Evolutionary conservation across 73 alveolate genomes (phyloP).

Genomic region (Urostyla sp.): DNA sequence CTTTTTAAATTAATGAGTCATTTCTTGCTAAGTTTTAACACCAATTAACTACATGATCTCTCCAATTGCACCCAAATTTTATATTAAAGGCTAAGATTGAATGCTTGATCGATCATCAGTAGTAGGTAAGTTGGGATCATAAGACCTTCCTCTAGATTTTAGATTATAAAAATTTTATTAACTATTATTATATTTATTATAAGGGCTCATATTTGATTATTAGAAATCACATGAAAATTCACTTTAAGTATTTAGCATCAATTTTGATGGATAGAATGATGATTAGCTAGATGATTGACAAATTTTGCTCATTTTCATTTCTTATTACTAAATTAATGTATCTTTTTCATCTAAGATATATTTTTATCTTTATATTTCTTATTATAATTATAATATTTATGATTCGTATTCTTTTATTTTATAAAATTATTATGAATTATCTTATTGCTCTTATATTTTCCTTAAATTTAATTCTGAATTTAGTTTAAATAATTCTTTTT

Average conservation of each 20-base stretch:
- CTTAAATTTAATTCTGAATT: not conserved
- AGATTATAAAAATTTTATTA: too few species aligned
- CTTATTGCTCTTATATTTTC: not conserved
- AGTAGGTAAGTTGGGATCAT: too few species aligned
- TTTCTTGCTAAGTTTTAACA: not conserved
- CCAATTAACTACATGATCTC: conserved; percentile 4
- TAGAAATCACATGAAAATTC: too few species aligned
- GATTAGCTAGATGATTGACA: too few species aligned
- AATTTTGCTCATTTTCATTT: not conserved
- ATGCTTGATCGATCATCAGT: too few species aligned
- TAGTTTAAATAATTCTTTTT: not conserved
- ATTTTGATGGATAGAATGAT: too few species aligned
- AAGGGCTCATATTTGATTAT: too few species aligned
- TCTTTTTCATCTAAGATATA: conserved; percentile 10
- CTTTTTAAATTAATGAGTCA: not conserved
- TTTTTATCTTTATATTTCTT: not conserved
- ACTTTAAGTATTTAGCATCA: too few species aligned
- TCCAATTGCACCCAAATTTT: not conserved
- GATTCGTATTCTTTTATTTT: not conserved
- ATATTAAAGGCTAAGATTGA: too few species aligned
- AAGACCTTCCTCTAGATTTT: too few species aligned
- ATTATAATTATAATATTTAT: not conserved
- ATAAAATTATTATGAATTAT: not conserved
- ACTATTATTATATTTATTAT: too few species aligned
- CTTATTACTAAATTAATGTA: not conserved